Base-by-base conservation (phyloP, 176 grass and related monocot genomes). In the Bothriochloa decipiens region DNA sequence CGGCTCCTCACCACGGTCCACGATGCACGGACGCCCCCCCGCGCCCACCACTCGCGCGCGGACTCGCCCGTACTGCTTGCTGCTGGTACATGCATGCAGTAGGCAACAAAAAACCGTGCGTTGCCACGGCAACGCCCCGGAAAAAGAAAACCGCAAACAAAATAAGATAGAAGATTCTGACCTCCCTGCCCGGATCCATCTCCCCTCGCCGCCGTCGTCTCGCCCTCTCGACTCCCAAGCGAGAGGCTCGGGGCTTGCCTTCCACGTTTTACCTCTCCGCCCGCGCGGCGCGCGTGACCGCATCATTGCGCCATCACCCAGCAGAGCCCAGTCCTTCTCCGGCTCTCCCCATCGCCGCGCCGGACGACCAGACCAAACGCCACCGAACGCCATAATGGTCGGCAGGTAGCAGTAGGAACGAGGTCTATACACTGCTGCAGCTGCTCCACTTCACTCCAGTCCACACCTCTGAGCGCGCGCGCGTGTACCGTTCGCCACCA, bases 311-410 rank as follows among this genome's bases (percentile, higher is more conserved):
- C n/a, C n/a, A n/a, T n/a, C n/a, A n/a, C n/a, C n/a, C n/a, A n/a
- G n/a, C n/a, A n/a, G n/a, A n/a, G n/a, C n/a, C n/a, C n/a, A n/a
- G n/a, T n/a, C n/a, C n/a, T n/a, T n/a, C n/a, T n/a, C n/a, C n/a
- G n/a, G n/a, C n/a, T n/a, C n/a, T n/a, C n/a, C 46, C 22, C 11
- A 39, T 6, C 70, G 41, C 25, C 64, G 58, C 75, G 78, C 64
- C 42, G 50, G 25, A 90, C 89, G 87, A 75, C 83, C 26, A 50
- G 41, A 82, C 83, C 78, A 69, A 67, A 78, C 83, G 65, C 83
- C 88, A 86, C 83, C 83, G 72, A 82, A 78, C 83, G 57, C 88
- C 83, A 82, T 90, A 47, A 90, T 83, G 79, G 79, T 4, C 20
- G 73, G 33, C 5, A 23, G 65, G 3, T 40, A 68, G 26, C 8